phyloP scores from a whole-genome alignment of 2,329 filamentous ascomycete genomes.

The Sporothrix curviconia region DNA sequence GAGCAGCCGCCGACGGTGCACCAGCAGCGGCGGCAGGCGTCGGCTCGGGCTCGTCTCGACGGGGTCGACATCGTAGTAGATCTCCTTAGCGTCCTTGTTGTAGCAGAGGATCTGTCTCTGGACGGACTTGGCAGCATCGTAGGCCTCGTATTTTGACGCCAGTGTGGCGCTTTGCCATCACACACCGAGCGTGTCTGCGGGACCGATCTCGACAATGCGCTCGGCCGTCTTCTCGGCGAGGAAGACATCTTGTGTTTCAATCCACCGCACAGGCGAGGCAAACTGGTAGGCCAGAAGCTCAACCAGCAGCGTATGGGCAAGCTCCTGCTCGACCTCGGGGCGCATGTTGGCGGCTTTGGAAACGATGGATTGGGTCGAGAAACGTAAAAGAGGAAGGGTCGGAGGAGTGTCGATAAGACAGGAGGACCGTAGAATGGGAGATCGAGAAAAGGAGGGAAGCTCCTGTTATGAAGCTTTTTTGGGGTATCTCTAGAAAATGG shows the following conservation, averaged over 20 bases:
- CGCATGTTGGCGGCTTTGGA: conserved; percentile 57
- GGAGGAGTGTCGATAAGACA: background rate
- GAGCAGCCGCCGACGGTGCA: conserved; percentile 48
- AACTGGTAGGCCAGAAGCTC: conserved; percentile 99
- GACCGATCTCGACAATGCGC: conserved; percentile 95
- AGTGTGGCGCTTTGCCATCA: conserved; percentile 96
- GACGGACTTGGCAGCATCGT: conserved; percentile 92
- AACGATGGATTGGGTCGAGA: background rate
- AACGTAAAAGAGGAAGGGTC: background rate
- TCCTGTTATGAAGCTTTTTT: conserved; percentile 9
- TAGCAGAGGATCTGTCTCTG: conserved; percentile 98
- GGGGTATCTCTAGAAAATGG: conserved; percentile 12
- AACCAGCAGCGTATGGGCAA: conserved; percentile 94
- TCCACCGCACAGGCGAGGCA: conserved; percentile 97
- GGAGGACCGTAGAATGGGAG: background rate
- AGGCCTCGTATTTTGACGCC: conserved; percentile 95
- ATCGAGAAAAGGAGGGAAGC: background rate
- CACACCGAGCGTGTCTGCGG: conserved; percentile 92
- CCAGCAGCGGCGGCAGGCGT: conserved; percentile 36
- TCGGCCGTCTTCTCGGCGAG: conserved; percentile 93
- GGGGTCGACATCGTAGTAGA: conserved; percentile 97
- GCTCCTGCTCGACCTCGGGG: conserved; percentile 98
- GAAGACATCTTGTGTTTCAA: conserved; percentile 99
- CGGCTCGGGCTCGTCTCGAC: conserved; percentile 80
- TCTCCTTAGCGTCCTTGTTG: conserved; percentile 98